Conservation (phyloP, 192 early-diverging fungal species). For the Dissophora globulifera region DNA sequence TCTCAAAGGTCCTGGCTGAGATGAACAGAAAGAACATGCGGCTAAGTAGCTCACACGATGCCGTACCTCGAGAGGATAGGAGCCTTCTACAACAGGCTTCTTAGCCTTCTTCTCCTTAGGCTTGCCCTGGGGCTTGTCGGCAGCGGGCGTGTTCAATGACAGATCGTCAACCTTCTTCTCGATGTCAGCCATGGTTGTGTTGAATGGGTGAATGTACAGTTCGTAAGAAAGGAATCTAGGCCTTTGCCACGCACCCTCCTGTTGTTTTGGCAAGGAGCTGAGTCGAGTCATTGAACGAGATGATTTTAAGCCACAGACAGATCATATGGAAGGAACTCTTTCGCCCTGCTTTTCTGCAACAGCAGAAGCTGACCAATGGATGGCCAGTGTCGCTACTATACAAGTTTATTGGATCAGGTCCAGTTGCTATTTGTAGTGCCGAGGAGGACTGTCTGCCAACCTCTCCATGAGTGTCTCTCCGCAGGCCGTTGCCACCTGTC, state of each 20-base stretch:
- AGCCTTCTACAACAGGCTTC: conserved; percentile 45
- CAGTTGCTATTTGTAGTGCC: too few species aligned
- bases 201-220: conserved; percentile 2
- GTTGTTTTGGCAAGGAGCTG: conserved; percentile 1
- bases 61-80: conserved; percentile 56
- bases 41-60: too few species aligned
- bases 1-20: background rate
- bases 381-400: too few species aligned
- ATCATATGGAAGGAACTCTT: too few species aligned
- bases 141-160: conserved; percentile 34
- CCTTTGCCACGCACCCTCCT: background rate
- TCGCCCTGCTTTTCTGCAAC: too few species aligned
- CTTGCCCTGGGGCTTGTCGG: conserved; percentile 56
- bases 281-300: conserved; percentile 14
- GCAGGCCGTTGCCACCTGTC: too few species aligned
- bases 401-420: too few species aligned
- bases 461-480: too few species aligned
- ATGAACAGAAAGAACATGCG: background rate
- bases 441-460: too few species aligned
- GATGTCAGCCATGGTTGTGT: conserved; percentile 49
- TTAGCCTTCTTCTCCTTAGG: conserved; percentile 61
- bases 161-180: conserved; percentile 53
- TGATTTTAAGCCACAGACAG: too few species aligned
- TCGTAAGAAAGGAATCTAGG: conserved; percentile 9
- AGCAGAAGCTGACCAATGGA: too few species aligned